Evolutionary conservation across 179 eudicot genomes (phyloP), one percentile per base, ranked within the genome.

Genomic region (Corrigiola litoralis): DNA sequence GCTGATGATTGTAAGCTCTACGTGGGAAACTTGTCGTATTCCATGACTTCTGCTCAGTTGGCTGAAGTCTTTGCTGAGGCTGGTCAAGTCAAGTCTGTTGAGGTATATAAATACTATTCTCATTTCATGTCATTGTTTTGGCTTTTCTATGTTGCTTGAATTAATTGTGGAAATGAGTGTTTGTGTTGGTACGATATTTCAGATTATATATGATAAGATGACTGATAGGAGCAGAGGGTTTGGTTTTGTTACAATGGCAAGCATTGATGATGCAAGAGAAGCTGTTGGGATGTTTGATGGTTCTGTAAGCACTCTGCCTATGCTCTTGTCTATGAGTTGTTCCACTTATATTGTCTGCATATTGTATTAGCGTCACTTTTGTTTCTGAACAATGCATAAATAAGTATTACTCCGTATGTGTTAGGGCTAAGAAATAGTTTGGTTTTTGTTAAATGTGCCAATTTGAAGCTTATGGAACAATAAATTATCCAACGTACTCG

Each of bases 141-240:
- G 33, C 16, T 14, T 37, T 34, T 42, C 52, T 61, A 38, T 60
- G 21, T 56, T 24, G 29, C 14, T 40, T 42, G 13, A 10, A 23
- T 34, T 46, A 5, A n/a, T 18, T 57, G 49, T 28, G 12, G 49
- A n/a, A 41, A 44, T 6, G 29, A 24, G 20, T 40, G 7, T 41
- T 52, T 10, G 18, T 23, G 2, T 9, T 52, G 8, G n/a, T 7
- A 13, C 5, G 18, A 37, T 44, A 63, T 63, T 64, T 13, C 84
- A 91, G 98, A 81, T 92, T 66, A 83, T 92, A 32, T 82, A 87
- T 73, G 92, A 90, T 51, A 84, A 87, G 78, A 77, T 87, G 11
- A 92, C 95, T 21, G 90, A 80, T 70, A 87, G 95, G 72, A 92
- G 98, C 55, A 75, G 98, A 54, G 98, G 98, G 18, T 90, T 92